These are phyloP conservation scores for Ogataea methylovora DNA, from an alignment of 805 yeast species.

Conservation along the genomic window DNA sequence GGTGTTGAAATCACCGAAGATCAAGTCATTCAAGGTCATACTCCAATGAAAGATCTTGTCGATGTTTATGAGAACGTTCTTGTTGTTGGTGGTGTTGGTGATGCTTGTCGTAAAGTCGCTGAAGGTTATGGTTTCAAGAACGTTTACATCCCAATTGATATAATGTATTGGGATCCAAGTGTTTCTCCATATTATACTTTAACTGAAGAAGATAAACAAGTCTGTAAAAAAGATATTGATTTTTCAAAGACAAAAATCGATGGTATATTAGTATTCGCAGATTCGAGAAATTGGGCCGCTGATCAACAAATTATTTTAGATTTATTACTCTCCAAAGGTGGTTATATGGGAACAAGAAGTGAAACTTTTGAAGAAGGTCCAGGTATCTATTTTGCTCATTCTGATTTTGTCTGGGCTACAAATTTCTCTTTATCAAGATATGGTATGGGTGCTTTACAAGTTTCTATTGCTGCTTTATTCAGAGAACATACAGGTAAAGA, in stretches of 20 bases:
- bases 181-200: slow-evolving; percentile 78
- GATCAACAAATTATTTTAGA: slow-evolving; percentile 88
- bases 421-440: slow-evolving; percentile 75
- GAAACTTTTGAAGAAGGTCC: slow-evolving; percentile 73
- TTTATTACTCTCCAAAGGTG: slow-evolving; percentile 64
- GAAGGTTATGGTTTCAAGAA: slow-evolving; percentile 76
- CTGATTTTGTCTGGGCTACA: slow-evolving; percentile 92
- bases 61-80: slow-evolving; percentile 62
- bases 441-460: slow-evolving; percentile 94
- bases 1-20: slow-evolving; percentile 56
- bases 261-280: slow-evolving; percentile 85
- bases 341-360: slow-evolving; percentile 78
- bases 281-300: slow-evolving; percentile 88
- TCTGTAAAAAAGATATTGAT: slow-evolving; percentile 50
- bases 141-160: slow-evolving; percentile 75
- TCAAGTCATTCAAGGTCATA: slow-evolving; percentile 88
- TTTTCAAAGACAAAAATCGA: slow-evolving; percentile 63
- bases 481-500: slow-evolving; percentile 81
- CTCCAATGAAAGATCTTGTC: slow-evolving; percentile 84
- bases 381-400: slow-evolving; percentile 79
- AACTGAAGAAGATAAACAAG: slow-evolving; percentile 59
- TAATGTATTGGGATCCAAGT: slow-evolving; percentile 80
- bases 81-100: slow-evolving; percentile 87
- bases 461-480: slow-evolving; percentile 77
- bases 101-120: slow-evolving; percentile 77